Conservation (phyloP, 148 eudicot species). For the Dysphania ambrosioides region DNA sequence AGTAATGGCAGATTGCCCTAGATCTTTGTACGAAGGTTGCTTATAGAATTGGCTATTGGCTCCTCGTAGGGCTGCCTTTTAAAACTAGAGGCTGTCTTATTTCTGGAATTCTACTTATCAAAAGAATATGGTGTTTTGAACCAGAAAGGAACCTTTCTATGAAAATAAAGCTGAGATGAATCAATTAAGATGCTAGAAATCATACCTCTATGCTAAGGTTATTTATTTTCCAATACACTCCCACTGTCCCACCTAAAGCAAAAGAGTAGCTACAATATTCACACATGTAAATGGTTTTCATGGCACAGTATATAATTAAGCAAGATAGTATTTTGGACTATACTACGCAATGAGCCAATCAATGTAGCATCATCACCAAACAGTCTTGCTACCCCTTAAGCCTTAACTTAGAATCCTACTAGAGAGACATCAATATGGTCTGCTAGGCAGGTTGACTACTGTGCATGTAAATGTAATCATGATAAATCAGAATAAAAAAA, state of each 20-base stretch:
- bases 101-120: not conserved
- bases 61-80: constrained; percentile 11
- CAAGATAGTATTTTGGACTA: too few relatives aligned
- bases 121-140: not conserved
- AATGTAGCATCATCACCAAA: not conserved
- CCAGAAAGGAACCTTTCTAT: constrained; percentile 3
- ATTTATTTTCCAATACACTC: not conserved
- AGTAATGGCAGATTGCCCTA: not conserved
- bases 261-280: not conserved
- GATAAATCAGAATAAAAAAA: not conserved
- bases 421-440: too few relatives aligned
- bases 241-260: not conserved
- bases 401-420: too few relatives aligned
- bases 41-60: constrained; percentile 10
- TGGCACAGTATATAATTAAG: too few relatives aligned
- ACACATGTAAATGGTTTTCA: not conserved
- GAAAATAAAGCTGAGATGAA: constrained; percentile 15
- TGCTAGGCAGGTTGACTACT: too few relatives aligned
- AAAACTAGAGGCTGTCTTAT: not conserved
- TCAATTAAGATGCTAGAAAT: constrained; percentile 1
- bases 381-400: not conserved
- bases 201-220: not conserved
- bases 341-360: not conserved
- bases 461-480: not conserved
- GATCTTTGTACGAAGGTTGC: constrained; percentile 6